phyloP scores from a whole-genome alignment of 2,329 filamentous ascomycete genomes.

The Phaeosphaeria sp. region DNA sequence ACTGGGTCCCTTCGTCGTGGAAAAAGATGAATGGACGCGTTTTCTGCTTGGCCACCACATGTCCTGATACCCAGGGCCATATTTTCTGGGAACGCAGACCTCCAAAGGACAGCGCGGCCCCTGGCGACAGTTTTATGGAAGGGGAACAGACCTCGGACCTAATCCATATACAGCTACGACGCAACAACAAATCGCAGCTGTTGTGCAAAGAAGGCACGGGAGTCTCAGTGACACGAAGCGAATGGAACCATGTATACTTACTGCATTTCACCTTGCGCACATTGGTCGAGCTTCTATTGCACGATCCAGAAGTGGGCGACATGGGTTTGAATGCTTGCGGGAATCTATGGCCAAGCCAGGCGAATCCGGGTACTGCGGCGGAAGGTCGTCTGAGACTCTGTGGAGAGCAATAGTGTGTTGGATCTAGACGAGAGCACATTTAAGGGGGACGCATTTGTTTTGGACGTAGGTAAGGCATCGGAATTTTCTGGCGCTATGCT shows the following conservation, averaged over 20 bases:
- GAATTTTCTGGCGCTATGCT: too few relatives aligned
- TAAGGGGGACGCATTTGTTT: too few relatives aligned
- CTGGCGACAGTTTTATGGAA: background rate
- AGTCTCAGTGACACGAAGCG: background rate
- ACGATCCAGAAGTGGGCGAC: background rate
- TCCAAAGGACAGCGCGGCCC: background rate
- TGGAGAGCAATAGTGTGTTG: background rate
- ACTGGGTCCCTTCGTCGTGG: constrained; percentile 9
- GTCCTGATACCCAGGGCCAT: constrained; percentile 3
- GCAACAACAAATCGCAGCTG: constrained; percentile 5
- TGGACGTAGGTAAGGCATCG: too few relatives aligned
- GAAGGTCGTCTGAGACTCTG: constrained; percentile 3
- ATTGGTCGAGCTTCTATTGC: background rate
- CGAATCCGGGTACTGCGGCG: background rate
- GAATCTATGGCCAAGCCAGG: constrained; percentile 3
- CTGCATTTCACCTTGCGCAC: constrained; percentile 2
- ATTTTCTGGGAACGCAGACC: constrained; percentile 3
- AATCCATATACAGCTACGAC: constrained; percentile 1
- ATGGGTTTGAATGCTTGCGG: constrained; percentile 6
- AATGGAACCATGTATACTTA: constrained; percentile 1
- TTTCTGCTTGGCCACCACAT: constrained; percentile 5
- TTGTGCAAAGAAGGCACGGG: constrained; percentile 2
- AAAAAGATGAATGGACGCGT: constrained; percentile 3
- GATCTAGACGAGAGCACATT: background rate
- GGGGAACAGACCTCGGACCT: background rate